phyloP scores from a whole-genome alignment of 176 grass and related monocot species.

The Calamus simplicifolius region DNA sequence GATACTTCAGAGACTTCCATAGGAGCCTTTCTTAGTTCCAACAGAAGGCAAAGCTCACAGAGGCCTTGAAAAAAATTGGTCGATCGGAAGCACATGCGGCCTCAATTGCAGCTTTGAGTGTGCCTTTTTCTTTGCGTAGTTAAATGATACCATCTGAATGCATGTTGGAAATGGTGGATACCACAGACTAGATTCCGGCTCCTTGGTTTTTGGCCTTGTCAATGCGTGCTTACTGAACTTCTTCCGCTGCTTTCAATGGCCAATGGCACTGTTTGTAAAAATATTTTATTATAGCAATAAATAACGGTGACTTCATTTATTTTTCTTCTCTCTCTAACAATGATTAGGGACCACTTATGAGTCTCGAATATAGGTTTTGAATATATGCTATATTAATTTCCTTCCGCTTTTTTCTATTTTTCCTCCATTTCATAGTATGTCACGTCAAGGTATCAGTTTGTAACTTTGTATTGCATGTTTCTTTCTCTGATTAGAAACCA shows the following conservation, averaged over 20 bases:
- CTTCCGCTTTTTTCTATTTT: too few species aligned
- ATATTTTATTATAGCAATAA: too few species aligned
- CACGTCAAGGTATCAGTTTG: too few species aligned
- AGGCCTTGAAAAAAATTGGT: background rate
- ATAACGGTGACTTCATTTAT: too few species aligned
- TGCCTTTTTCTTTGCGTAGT: background rate
- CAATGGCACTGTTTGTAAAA: background rate
- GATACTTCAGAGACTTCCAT: background rate
- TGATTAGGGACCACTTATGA: too few species aligned
- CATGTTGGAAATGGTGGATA: background rate
- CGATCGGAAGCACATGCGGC: too few species aligned
- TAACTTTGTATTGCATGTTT: too few species aligned
- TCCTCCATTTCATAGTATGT: too few species aligned
- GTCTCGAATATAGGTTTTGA: too few species aligned
- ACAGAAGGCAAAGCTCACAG: conserved; percentile 1
- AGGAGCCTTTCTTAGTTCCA: background rate
- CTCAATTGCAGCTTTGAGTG: background rate
- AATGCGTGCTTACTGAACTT: background rate
- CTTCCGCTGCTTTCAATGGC: background rate
- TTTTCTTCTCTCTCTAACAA: too few species aligned
- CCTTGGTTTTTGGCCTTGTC: background rate
- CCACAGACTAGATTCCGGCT: conserved; percentile 7
- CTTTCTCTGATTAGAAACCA: too few species aligned
- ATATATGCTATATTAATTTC: too few species aligned
- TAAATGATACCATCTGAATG: background rate